Conservation (phyloP, 164 flowering plant species). For the Paratinospora sagittata region DNA sequence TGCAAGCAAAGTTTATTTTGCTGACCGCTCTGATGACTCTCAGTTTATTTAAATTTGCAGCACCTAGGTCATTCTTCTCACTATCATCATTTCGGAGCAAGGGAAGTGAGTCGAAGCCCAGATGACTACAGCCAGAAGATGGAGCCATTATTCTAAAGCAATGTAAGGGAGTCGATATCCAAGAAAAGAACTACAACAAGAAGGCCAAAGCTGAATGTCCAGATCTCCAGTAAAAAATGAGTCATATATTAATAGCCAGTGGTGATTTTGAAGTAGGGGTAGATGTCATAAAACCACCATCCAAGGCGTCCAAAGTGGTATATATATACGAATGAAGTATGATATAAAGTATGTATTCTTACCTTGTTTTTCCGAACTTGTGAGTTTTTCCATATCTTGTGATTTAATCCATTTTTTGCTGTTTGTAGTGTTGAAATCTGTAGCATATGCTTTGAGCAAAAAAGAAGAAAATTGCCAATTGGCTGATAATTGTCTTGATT, state of each 20-base stretch:
- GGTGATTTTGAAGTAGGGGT: conserved; percentile 20
- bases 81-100: conserved; percentile 90
- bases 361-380: conserved; percentile 10
- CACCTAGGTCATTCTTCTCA: conserved; percentile 88
- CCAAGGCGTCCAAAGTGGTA: conserved; percentile 8
- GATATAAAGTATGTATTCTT: conserved; percentile 14
- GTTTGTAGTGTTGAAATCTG: conserved; percentile 17
- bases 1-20: too few species aligned
- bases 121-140: conserved; percentile 28
- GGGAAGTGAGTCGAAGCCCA: conserved; percentile 80
- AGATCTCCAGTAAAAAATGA: conserved; percentile 15
- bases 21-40: background rate
- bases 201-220: conserved; percentile 2
- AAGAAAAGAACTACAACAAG: background rate
- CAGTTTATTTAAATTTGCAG: conserved; percentile 32
- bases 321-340: background rate
- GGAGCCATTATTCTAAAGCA: background rate
- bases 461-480: background rate
- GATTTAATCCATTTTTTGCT: conserved; percentile 9
- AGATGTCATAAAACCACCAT: conserved; percentile 12
- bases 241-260: conserved; percentile 6
- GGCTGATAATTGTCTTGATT: background rate
- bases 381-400: conserved; percentile 10
- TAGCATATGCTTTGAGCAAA: conserved; percentile 18
- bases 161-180: background rate